A percentile compares a stretch with the other conserved stretches of the same genome.
Conservation (phyloP, 768 basidiomycete genomes). For the Lanmaoa pseudosensibilis region DNA sequence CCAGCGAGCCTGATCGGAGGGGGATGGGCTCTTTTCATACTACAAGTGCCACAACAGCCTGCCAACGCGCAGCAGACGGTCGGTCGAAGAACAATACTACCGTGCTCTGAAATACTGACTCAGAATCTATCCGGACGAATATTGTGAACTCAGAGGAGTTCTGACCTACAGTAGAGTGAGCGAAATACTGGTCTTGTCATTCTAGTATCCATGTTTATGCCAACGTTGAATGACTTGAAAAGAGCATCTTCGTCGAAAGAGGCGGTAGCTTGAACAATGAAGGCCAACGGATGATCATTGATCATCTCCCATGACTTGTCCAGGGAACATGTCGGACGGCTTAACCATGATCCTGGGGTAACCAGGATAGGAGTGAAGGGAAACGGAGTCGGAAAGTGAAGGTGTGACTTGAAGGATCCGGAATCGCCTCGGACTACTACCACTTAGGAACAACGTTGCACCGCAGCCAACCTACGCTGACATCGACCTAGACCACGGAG, state of each 20-base stretch:
- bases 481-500: not conserved
- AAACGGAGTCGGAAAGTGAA: not conserved
- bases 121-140: too few relatives aligned
- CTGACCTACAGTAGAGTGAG: not conserved
- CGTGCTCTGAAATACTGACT: too few relatives aligned
- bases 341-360: not conserved
- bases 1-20: not conserved
- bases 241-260: not conserved
- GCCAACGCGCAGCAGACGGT: not conserved
- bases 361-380: too few relatives aligned
- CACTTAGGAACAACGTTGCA: not conserved
- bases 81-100: not conserved
- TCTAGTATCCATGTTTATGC: not conserved
- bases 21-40: not conserved
- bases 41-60: not conserved
- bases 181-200: not conserved
- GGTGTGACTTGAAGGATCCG: not conserved
- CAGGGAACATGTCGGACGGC: not conserved
- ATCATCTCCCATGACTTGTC: not conserved
- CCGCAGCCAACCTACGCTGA: not conserved
- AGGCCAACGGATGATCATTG: not conserved
- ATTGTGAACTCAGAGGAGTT: not conserved
- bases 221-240: not conserved
- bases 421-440: not conserved
- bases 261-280: not conserved